Evolutionary conservation across 768 basidiomycete genomes (phyloP), one percentile per base, ranked within the genome.

Genomic region (Rhodotorula paludigena): DNA sequence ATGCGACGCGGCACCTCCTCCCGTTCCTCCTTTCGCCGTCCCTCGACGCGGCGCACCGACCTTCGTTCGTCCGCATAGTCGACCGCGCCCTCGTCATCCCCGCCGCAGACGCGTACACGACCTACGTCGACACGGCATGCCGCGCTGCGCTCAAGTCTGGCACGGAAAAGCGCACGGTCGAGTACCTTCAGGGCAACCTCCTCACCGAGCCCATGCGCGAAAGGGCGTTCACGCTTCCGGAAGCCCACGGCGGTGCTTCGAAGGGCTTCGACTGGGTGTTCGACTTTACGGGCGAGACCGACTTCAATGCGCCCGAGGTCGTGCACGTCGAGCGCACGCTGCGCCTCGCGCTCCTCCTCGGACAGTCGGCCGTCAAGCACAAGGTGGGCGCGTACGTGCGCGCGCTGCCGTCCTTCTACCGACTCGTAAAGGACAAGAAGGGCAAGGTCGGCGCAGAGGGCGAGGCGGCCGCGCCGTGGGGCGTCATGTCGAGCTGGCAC

Each of bases 251-350:
- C 18, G 59, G 61, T 0, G 20, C 52, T 3, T n/a, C 9, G 10
- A 64, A 71, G 12, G 41, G 61, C 25, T 71, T 71, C 57, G 57
- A 59, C 56, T 52, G 42, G 49, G 66, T 71, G 0, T 64, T 63
- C 25, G 70, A 71, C 42, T 64, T 71, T 5, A 64, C 70, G 0
- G 70, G 70, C 41, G 70, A 71, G 52, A n/a, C 32, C 28, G 65
- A 63, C 32, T 67, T 64, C 41, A 20, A 33, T 8, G n/a, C 55
- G 5, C 65, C 65, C 5, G 70, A 71, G 12, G 9, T 53, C 23
- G 69, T 64, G 35, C 47, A 65, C 60, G 61, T 71, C 44, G 70
- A 71, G 15, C 65, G 70, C 3, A 71, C 70, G 5, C 49, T 71
- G 9, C 47, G 63, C 0, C 63, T 71, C 42, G 70, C 70, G 0